Evolutionary conservation across 2,329 filamentous ascomycete species (phyloP), one percentile per base, ranked within the genome.

Genomic region (Alternaria sp.): DNA sequence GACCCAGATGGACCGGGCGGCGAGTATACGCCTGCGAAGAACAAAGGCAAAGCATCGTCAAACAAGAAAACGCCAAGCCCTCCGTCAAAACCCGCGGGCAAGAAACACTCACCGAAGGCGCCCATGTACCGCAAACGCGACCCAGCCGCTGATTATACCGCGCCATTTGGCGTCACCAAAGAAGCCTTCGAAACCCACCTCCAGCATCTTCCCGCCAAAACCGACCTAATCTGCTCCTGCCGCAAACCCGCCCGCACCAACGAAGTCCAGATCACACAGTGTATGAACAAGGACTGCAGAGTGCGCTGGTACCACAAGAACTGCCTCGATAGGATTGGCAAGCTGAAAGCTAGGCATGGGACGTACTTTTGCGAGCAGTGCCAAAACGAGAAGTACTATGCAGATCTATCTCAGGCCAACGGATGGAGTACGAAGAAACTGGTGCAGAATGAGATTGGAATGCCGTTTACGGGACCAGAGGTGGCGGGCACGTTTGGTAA

Each of bases 251-350:
- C 69, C 0, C 44, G 45, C 12, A 69, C 57, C 2, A 17, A 25
- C 13, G 51, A 26, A 1, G 13, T 59, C 3, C 56, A 60, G 6
- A 64, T 75, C 12, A 61, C 66, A 3, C 67, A 74, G 23, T 76
- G 74, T 32, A 47, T 45, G 4, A 71, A 66, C 26, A 19, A 28
- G 1, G 19, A 58, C 11, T 76, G 74, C 25, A 21, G 19, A 1
- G 58, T 74, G 8, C 10, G 21, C 6, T 73, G 68, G 68, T 70
- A 62, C 15, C 74, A 76, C 52, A 70, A 74, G 57, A 44, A 47
- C 1, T 76, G 74, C 23, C 57, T 75, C 4, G 61, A 66, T 44
- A 64, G 57, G 13, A 54, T 54, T 1, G 63, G 65, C 5, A 74
- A 73, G 36, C 19, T 69, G 3, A 60, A 57, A 21, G 55, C 58